Percentiles rank a stretch among this genome's conserved stretches.
These are phyloP conservation scores for Dactylis glomerata DNA, from an alignment of 176 grass and related monocot species.

Conservation along the genomic window DNA sequence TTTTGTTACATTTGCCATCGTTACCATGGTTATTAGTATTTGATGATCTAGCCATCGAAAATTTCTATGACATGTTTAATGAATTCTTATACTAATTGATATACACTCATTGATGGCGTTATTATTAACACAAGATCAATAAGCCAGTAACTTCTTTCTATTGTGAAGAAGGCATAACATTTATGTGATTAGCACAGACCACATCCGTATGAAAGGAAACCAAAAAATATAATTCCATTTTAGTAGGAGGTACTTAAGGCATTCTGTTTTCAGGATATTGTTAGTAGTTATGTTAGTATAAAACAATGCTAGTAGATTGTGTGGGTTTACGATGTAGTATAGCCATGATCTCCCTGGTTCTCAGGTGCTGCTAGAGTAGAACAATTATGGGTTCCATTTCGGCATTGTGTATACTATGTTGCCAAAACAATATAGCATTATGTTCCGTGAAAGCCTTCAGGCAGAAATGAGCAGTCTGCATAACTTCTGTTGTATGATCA, in stretches of 20 bases:
- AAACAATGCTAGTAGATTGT: neutral
- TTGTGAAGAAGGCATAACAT: neutral
- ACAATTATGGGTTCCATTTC: neutral
- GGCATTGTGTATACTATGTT: neutral
- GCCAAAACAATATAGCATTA: neutral
- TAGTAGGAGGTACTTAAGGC: neutral
- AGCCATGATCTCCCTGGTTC: too few relatives aligned
- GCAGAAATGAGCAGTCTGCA: neutral
- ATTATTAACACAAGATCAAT: too few relatives aligned
- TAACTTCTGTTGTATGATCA: neutral
- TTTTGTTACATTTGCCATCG: neutral
- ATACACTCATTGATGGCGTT: too few relatives aligned
- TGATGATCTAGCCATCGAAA: neutral
- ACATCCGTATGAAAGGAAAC: neutral
- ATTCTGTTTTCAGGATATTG: neutral
- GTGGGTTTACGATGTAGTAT: neutral
- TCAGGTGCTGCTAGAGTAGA: neutral
- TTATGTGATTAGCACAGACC: neutral
- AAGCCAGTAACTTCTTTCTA: neutral
- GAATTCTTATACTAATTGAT: neutral
- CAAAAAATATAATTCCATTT: neutral
- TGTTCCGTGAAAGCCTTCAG: neutral
- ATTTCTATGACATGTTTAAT: neutral
- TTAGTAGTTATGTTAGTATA: neutral
- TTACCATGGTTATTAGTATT: neutral